These are phyloP conservation scores for Musa beccarii DNA, from an alignment of 176 grass and related monocot species.

Conservation along the genomic window DNA sequence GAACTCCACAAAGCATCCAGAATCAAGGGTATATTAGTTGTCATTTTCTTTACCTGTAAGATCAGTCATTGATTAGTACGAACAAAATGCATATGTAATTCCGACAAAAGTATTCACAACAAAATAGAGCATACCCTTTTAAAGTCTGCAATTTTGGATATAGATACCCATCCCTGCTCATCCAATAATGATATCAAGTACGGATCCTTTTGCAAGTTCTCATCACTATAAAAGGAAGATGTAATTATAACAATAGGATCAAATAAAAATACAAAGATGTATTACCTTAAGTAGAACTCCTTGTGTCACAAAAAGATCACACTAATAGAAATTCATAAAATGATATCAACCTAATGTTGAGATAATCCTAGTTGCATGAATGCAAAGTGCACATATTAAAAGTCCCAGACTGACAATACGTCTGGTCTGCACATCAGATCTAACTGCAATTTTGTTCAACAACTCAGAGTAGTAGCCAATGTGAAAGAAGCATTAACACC, in stretches of 20 bases:
- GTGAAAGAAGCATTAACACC: neutral
- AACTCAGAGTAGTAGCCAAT: neutral
- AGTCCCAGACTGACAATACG: neutral
- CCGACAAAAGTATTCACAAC: neutral
- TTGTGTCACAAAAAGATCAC: neutral
- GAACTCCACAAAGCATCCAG: slow-evolving; percentile 48
- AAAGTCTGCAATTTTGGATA: slow-evolving; percentile 68
- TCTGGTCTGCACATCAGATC: neutral
- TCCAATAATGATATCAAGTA: slow-evolving; percentile 80
- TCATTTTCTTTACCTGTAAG: slow-evolving; percentile 65
- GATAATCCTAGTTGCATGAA: neutral
- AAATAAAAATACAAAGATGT: too few relatives aligned
- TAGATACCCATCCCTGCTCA: slow-evolving; percentile 57
- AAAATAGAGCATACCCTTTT: slow-evolving; percentile 50
- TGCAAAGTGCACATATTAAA: neutral
- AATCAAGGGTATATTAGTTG: slow-evolving; percentile 43
- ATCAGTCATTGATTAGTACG: neutral
- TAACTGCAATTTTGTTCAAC: neutral
- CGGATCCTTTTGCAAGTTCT: slow-evolving; percentile 49
- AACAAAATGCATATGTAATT: neutral
- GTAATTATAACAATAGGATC: too few relatives aligned
- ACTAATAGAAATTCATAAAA: neutral
- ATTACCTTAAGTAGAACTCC: too few relatives aligned
- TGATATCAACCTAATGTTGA: neutral
- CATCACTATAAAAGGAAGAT: slow-evolving; percentile 30